Evolutionary conservation across 2,329 filamentous ascomycete species (phyloP).

Genomic region (Colletotrichum gigasporum): DNA sequence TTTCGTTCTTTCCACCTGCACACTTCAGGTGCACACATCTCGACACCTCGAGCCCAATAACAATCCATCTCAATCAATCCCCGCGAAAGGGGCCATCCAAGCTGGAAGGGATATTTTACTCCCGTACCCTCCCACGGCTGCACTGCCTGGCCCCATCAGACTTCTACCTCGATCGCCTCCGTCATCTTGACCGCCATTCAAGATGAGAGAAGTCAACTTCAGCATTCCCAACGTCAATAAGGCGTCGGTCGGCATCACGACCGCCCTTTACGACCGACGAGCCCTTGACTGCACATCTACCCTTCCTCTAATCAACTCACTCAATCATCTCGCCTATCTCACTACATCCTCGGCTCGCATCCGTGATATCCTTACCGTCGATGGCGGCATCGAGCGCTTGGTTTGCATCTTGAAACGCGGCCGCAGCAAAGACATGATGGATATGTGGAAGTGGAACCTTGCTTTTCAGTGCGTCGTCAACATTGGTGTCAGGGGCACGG

Average conservation of each 20-base stretch:
- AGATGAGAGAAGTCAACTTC: constrained; percentile 99
- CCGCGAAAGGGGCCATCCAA: constrained; percentile 26
- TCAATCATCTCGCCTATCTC: constrained; percentile 98
- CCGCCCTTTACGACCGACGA: constrained; percentile 95
- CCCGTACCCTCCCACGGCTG: constrained; percentile 22
- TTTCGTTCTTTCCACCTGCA: constrained; percentile 13
- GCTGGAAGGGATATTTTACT: constrained; percentile 25
- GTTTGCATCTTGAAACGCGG: constrained; percentile 99
- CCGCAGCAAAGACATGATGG: constrained; percentile 97
- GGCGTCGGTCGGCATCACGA: constrained; percentile 98
- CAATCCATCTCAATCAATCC: not conserved
- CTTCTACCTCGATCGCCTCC: not conserved
- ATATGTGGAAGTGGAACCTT: constrained; percentile 99
- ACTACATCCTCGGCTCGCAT: constrained; percentile 98
- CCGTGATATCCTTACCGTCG: constrained; percentile 95
- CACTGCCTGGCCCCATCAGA: constrained; percentile 29
- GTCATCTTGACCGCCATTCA: constrained; percentile 48
- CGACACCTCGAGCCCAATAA: constrained; percentile 21
- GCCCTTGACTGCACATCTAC: constrained; percentile 99
- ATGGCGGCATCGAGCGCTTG: constrained; percentile 95
- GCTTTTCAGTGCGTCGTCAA: constrained; percentile 99
- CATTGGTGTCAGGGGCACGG: constrained; percentile 95
- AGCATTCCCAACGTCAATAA: constrained; percentile 99
- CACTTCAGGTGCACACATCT: constrained; percentile 9
- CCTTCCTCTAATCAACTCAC: constrained; percentile 95